These are phyloP conservation scores for Dryadomyces quercivorus DNA, from an alignment of 2,329 filamentous ascomycete species.

Conservation along the genomic window DNA sequence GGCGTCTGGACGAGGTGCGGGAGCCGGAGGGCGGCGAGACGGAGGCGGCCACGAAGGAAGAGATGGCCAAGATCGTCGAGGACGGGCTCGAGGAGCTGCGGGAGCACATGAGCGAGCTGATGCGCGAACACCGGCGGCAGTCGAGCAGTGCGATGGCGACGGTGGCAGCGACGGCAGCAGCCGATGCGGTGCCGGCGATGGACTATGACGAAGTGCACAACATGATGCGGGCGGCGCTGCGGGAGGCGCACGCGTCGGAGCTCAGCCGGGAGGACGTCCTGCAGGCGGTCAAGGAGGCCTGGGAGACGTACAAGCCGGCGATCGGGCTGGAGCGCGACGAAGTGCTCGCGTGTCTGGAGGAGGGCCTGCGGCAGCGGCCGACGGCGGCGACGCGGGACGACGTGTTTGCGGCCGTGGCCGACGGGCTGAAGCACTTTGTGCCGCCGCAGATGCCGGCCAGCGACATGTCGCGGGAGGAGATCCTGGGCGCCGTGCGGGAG, in stretches of 20 bases:
- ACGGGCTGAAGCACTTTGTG: constrained; percentile 69
- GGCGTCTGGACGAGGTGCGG: constrained; percentile 64
- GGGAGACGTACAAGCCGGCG: constrained; percentile 89
- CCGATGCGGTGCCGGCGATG: constrained; percentile 42
- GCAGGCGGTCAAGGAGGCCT: constrained; percentile 76
- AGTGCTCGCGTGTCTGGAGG: constrained; percentile 71
- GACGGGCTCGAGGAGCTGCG: constrained; percentile 72
- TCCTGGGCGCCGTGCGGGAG: constrained; percentile 72
- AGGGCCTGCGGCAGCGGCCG: constrained; percentile 59
- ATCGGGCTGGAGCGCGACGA: constrained; percentile 86
- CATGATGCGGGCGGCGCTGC: constrained; percentile 63
- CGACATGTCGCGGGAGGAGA: constrained; percentile 63
- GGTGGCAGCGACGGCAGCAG: constrained; percentile 34
- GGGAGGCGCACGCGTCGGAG: constrained; percentile 41
- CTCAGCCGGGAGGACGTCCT: constrained; percentile 74
- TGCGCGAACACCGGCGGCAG: constrained; percentile 62
- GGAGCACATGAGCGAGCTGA: constrained; percentile 67
- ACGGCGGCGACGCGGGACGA: constrained; percentile 66
- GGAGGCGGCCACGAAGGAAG: constrained; percentile 47
- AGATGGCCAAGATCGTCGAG: constrained; percentile 67
- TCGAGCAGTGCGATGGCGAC: constrained; percentile 41
- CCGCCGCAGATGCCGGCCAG: constrained; percentile 58
- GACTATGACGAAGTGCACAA: constrained; percentile 81
- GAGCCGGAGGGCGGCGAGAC: constrained; percentile 31
- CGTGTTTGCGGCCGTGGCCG: constrained; percentile 73